These are phyloP conservation scores for Pyrenophora graminea DNA, from an alignment of 2,329 filamentous ascomycete genomes.

Conservation along the genomic window DNA sequence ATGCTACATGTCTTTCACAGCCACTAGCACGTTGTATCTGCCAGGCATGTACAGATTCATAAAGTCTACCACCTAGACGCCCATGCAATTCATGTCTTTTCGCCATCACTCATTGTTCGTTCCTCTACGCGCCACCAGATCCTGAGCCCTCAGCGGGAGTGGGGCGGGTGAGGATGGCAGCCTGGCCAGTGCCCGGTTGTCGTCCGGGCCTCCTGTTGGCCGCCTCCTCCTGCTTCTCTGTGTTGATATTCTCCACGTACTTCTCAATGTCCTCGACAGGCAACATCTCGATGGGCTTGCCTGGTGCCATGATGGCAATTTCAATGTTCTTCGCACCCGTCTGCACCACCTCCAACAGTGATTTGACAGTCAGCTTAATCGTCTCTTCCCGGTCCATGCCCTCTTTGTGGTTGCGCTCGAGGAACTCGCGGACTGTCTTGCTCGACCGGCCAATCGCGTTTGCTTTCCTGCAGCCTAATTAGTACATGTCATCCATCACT, in stretches of 20 bases:
- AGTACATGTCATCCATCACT: conserved; percentile 1
- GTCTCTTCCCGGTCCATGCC: conserved; percentile 96
- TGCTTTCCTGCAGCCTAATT: conserved; percentile 74
- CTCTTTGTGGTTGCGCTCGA: conserved; percentile 98
- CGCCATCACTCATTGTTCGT: conserved; percentile 27
- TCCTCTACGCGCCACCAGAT: conserved; percentile 19
- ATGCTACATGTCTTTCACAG: conserved; percentile 36
- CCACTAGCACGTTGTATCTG: conserved; percentile 32
- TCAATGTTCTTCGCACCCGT: conserved; percentile 99
- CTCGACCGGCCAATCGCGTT: conserved; percentile 97
- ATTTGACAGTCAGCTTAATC: conserved; percentile 97
- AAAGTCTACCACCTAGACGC: conserved; percentile 37
- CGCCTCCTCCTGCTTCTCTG: conserved; percentile 98
- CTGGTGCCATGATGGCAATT: conserved; percentile 96
- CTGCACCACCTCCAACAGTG: conserved; percentile 94
- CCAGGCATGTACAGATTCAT: conserved; percentile 34
- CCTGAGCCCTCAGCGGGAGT: conserved; percentile 47
- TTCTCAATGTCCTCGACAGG: conserved; percentile 94
- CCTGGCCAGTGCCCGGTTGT: conserved; percentile 69
- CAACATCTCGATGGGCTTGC: conserved; percentile 88
- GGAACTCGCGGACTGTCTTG: conserved; percentile 98
- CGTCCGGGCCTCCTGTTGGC: conserved; percentile 79
- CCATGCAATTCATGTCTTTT: conserved; percentile 36
- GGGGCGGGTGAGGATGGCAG: conserved; percentile 73
- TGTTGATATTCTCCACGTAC: conserved; percentile 98